Percentiles rank a stretch among this genome's conserved stretches.
Evolutionary conservation across 176 grass and related monocot genomes (phyloP).

Genomic region (Chloris gayana): DNA sequence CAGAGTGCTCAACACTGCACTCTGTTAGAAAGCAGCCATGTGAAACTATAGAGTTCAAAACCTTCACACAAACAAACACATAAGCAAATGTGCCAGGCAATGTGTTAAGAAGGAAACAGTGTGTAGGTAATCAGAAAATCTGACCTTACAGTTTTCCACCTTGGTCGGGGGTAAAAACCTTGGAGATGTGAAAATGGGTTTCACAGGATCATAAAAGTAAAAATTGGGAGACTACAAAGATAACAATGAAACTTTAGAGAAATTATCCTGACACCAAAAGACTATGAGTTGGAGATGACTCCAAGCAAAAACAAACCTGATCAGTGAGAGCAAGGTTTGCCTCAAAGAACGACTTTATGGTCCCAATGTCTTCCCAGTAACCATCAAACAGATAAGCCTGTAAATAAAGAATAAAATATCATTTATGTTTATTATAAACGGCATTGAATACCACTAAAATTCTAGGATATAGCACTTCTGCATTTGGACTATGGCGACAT

Average conservation of each 20-base stretch:
- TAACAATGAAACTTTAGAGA: neutral
- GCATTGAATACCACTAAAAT: neutral
- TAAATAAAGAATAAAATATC: neutral
- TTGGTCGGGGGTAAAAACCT: conserved; percentile 79
- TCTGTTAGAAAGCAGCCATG: conserved; percentile 81
- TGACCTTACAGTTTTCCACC: conserved; percentile 78
- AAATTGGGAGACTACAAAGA: conserved; percentile 65
- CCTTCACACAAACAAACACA: conserved; percentile 43
- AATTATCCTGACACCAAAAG: conserved; percentile 13
- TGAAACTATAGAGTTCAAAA: conserved; percentile 79
- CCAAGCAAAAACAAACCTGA: conserved; percentile 49
- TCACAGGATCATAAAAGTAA: conserved; percentile 78
- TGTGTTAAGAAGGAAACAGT: neutral
- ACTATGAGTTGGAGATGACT: conserved; percentile 1
- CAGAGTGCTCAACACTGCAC: conserved; percentile 72
- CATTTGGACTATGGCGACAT: neutral
- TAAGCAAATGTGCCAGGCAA: conserved; percentile 21
- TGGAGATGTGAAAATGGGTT: conserved; percentile 74
- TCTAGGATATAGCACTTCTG: neutral
- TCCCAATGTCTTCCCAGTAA: conserved; percentile 90
- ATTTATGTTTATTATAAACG: conserved; percentile 12
- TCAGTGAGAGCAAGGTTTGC: conserved; percentile 81
- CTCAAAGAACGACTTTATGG: conserved; percentile 87
- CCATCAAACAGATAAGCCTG: conserved; percentile 80
- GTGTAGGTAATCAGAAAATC: neutral